Percentiles rank a stretch among this genome's conserved stretches.
phyloP scores from a whole-genome alignment of 2,329 filamentous ascomycete species.

The Monosporascus sp. region DNA sequence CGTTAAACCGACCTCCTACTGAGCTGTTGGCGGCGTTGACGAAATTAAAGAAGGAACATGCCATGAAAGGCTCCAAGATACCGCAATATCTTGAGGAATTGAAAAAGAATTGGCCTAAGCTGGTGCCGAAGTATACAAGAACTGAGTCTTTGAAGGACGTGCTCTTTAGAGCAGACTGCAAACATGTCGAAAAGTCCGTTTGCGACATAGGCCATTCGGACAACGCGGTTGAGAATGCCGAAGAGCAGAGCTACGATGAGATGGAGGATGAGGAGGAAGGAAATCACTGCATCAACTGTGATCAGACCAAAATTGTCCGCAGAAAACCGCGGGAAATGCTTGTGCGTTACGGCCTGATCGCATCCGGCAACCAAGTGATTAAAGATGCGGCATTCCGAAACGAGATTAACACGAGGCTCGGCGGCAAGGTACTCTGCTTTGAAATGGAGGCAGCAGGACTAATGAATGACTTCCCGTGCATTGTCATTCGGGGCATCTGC shows the following conservation, averaged over 20 bases:
- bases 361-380: conserved; percentile 20
- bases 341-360: conserved; percentile 21
- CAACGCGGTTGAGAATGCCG: not conserved
- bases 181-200: not conserved
- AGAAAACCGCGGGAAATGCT: conserved; percentile 12
- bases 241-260: not conserved
- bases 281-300: conserved; percentile 8
- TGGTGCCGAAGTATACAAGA: conserved; percentile 11
- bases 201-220: too few relatives aligned
- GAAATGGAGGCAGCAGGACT: not conserved
- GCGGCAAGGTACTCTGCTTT: not conserved
- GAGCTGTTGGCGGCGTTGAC: conserved; percentile 12
- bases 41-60: conserved; percentile 9
- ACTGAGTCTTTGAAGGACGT: conserved; percentile 13
- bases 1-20: conserved; percentile 14
- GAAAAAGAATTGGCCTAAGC: conserved; percentile 7
- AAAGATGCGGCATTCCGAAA: conserved; percentile 16
- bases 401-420: conserved; percentile 4
- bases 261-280: conserved; percentile 7
- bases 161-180: conserved; percentile 5
- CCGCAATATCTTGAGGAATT: conserved; percentile 12
- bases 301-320: conserved; percentile 9
- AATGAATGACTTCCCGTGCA: conserved; percentile 19
- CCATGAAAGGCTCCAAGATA: conserved; percentile 12
- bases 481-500: conserved; percentile 22